A percentile compares a stretch with the other conserved stretches of the same genome.
Evolutionary conservation across 1,284 basidiomycete species (phyloP).

Genomic region (Phlebopus sp.): DNA sequence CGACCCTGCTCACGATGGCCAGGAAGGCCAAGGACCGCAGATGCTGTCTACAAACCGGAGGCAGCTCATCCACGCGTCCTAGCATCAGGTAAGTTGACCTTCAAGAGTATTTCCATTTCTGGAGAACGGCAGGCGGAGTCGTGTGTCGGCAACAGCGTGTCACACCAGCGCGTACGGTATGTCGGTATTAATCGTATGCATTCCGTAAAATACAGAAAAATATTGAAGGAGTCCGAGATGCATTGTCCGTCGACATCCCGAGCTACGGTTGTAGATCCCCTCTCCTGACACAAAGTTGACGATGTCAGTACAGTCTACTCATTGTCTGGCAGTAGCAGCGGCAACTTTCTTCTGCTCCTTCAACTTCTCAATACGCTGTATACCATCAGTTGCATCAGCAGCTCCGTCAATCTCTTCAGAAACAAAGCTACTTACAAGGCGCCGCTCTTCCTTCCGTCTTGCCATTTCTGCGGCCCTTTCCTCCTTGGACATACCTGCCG

Average conservation of each 20-base stretch:
- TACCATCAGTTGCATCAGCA: slow-evolving; percentile 6
- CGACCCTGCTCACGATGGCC: slow-evolving; percentile 23
- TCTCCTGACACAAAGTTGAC: too few species aligned
- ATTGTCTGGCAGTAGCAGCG: slow-evolving; percentile 14
- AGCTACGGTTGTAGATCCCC: too few species aligned
- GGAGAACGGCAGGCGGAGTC: too few species aligned
- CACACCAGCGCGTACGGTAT: too few species aligned
- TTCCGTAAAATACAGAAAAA: too few species aligned
- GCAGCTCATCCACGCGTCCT: neutral
- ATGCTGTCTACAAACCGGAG: slow-evolving; percentile 10
- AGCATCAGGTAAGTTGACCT: too few species aligned
- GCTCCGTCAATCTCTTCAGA: neutral
- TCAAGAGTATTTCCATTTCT: too few species aligned
- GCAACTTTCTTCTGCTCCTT: slow-evolving; percentile 67
- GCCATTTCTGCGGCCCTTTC: slow-evolving; percentile 90
- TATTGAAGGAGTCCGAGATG: too few species aligned
- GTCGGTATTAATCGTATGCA: too few species aligned
- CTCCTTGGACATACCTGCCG: slow-evolving; percentile 67
- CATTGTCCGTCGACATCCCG: too few species aligned
- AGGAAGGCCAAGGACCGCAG: slow-evolving; percentile 21
- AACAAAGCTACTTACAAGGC: slow-evolving; percentile 51
- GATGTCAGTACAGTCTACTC: neutral
- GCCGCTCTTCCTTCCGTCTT: slow-evolving; percentile 83
- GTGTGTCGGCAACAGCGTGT: too few species aligned
- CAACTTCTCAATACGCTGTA: slow-evolving; percentile 62